These are phyloP conservation scores for Apiospora koreana DNA, from an alignment of 2,329 filamentous ascomycete genomes.

Conservation along the genomic window DNA sequence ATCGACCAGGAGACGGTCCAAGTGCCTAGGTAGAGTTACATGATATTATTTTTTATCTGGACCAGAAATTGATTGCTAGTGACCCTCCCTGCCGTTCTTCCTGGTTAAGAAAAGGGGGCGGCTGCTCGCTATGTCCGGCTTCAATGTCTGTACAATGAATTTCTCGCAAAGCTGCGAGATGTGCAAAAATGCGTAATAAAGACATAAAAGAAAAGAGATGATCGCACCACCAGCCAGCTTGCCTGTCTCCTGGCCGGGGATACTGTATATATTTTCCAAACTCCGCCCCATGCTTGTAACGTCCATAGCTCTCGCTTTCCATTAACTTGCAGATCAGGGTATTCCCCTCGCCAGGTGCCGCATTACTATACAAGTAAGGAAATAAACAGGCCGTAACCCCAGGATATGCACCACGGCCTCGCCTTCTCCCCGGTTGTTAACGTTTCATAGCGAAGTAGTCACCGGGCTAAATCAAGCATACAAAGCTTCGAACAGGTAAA, in stretches of 20 bases:
- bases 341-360: background rate
- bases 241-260: background rate
- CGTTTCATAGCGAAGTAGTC: background rate
- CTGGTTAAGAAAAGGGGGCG: background rate
- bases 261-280: constrained; percentile 10
- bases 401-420: background rate
- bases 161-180: background rate
- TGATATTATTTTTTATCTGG: background rate
- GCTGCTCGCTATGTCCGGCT: background rate
- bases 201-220: background rate
- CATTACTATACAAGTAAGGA: constrained; percentile 5
- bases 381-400: constrained; percentile 4
- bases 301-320: background rate
- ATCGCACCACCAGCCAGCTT: background rate
- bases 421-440: background rate
- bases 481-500: constrained; percentile 85
- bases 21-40: background rate
- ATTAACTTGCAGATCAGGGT: constrained; percentile 4
- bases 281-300: constrained; percentile 11
- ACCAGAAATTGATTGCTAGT: background rate
- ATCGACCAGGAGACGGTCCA: background rate
- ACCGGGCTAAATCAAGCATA: constrained; percentile 44
- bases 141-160: background rate
- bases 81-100: background rate
- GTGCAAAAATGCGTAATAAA: background rate